Evolutionary conservation across 1,139 yeast species (phyloP).

Genomic region (Suhomyces yuchorum): DNA sequence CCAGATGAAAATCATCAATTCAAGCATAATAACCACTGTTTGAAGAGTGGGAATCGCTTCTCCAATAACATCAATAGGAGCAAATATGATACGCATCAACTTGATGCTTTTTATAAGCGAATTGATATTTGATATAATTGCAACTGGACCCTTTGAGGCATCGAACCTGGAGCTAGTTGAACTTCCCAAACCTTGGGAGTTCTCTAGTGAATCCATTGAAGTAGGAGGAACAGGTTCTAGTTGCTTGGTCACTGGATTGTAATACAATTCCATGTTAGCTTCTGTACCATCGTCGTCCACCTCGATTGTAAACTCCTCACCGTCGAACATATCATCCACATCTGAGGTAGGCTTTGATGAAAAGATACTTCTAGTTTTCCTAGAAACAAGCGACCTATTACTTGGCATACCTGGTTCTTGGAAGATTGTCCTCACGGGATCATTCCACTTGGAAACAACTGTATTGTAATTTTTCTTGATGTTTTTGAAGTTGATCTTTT

Average conservation of each 20-base stretch:
- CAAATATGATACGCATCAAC: constrained; percentile 41
- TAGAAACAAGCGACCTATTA: constrained; percentile 2
- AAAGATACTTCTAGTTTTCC: constrained; percentile 3
- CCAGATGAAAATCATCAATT: constrained; percentile 46
- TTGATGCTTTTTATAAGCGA: constrained; percentile 38
- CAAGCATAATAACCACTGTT: constrained; percentile 42
- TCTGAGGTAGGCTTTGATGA: constrained; percentile 3
- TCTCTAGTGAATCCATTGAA: constrained; percentile 22
- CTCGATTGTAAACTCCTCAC: constrained; percentile 34
- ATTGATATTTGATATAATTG: constrained; percentile 31
- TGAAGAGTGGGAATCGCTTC: constrained; percentile 43
- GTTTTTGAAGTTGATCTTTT: constrained; percentile 18
- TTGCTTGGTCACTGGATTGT: constrained; percentile 37
- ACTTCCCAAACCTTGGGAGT: background rate
- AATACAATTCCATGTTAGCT: constrained; percentile 34
- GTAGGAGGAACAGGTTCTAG: constrained; percentile 39
- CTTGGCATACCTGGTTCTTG: constrained; percentile 8
- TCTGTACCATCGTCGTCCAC: constrained; percentile 32
- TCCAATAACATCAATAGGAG: constrained; percentile 47
- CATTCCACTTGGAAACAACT: constrained; percentile 37
- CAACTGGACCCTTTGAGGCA: constrained; percentile 13
- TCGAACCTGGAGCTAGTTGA: background rate
- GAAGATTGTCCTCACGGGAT: constrained; percentile 33
- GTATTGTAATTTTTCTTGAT: constrained; percentile 26
- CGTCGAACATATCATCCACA: constrained; percentile 10